Base-by-base conservation (phyloP, 2,329 filamentous ascomycete species). In the Colletotrichum musicola region DNA sequence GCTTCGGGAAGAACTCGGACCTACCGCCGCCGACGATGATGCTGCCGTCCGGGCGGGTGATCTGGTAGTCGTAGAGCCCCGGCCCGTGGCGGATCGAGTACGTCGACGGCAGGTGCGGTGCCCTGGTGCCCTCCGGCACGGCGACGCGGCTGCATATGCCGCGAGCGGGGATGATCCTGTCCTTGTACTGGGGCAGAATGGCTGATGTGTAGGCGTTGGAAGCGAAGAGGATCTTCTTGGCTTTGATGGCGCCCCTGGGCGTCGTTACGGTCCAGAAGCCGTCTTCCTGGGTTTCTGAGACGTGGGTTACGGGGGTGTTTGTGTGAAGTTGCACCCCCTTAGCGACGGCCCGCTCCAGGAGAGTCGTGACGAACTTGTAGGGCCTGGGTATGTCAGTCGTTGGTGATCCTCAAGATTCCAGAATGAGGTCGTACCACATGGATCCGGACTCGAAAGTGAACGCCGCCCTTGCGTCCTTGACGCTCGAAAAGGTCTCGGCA, bases 121-220 rank as follows among this genome's bases (percentile, higher is more conserved):
- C 69, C 1, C 35, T 12, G 0, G 44, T 54, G 18, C 67, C 71
- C 6, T 74, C 70, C 3, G 77, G 74, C 2, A 70, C 71, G 16
- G 58, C 67, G 12, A 79, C 77, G 4, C 72, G 73, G 40, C 75
- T 77, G 64, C 77, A 79, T 2, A 77, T 78, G 1, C 88, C 90
- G 47, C 89, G 84, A 3, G 86, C 84, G 0, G 91, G 91, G 9
- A 91, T 83, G 67, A 93, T 92, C 10, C 87, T 84, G 67, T 85
- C 83, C 6, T 81, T 77, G 74, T 91, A 92, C 62, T 84, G 76
- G 0, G 89, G 89, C 1, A 90, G 79, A 6, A 93, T 75, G 13
- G 85, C 83, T 1, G 88, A 85, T 0, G 89, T 91, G 75, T 92
- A 92, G 13, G 82, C 90, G 72, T 93, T 93, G 1, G 89, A 92